A percentile compares a stretch with the other conserved stretches of the same genome.
Evolutionary conservation across 129 eudicot species (phyloP).

Genomic region (Lactuca saligna): DNA sequence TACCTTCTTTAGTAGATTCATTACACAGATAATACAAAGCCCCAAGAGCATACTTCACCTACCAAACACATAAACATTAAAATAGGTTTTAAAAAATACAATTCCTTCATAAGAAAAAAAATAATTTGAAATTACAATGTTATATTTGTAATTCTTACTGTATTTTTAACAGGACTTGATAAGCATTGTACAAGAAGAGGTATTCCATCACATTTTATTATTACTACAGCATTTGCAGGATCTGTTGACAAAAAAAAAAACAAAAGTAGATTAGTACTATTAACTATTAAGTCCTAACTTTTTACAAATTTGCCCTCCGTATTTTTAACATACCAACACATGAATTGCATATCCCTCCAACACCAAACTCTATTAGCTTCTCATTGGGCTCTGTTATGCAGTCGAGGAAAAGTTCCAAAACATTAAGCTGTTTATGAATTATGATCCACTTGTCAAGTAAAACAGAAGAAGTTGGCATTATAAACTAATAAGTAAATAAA

Average conservation of each 20-base stretch:
- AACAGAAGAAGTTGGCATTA: background rate
- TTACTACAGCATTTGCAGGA: slow-evolving; percentile 73
- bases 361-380: slow-evolving; percentile 82
- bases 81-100: background rate
- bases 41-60: slow-evolving; percentile 80
- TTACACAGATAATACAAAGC: slow-evolving; percentile 78
- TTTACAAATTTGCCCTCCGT: no score
- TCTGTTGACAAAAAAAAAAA: slow-evolving; percentile 32
- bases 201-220: slow-evolving; percentile 64
- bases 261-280: background rate
- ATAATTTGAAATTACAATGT: background rate
- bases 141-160: slow-evolving; percentile 42
- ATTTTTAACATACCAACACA: slow-evolving; percentile 52
- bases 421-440: slow-evolving; percentile 54
- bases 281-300: no score
- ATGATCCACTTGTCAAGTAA: background rate
- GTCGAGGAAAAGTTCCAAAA: slow-evolving; percentile 90
- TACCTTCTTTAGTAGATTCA: slow-evolving; percentile 49
- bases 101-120: no score
- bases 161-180: slow-evolving; percentile 85
- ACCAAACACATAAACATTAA: slow-evolving; percentile 6
- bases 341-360: slow-evolving; percentile 90
- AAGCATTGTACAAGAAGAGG: slow-evolving; percentile 73
- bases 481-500: background rate
- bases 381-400: slow-evolving; percentile 94